Evolutionary conservation across 805 yeast species (phyloP).

Genomic region (Yamadazyma paraphyllophila): DNA sequence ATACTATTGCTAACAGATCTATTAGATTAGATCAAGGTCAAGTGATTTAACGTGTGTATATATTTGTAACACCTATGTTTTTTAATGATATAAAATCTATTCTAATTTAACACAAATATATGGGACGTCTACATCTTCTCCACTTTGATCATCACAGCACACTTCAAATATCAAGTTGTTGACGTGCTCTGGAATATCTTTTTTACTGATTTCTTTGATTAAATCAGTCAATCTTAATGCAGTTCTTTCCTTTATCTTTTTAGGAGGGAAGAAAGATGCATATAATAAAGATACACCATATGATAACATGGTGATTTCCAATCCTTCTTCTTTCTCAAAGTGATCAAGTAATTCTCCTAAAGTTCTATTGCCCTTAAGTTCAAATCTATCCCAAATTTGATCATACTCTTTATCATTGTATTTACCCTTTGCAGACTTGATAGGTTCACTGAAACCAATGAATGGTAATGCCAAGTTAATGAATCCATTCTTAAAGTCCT

Average conservation of each 20-base stretch:
- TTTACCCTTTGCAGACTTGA: constrained; percentile 77
- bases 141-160: constrained; percentile 87
- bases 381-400: constrained; percentile 94
- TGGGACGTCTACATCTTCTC: constrained; percentile 96
- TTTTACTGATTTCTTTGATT: constrained; percentile 82
- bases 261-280: constrained; percentile 92
- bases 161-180: constrained; percentile 83
- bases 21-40: constrained; percentile 50
- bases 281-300: constrained; percentile 85
- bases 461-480: constrained; percentile 67
- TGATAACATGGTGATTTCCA: constrained; percentile 87
- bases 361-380: constrained; percentile 72
- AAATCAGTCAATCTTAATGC: constrained; percentile 66
- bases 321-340: constrained; percentile 79
- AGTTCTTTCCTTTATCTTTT: constrained; percentile 79
- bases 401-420: constrained; percentile 80
- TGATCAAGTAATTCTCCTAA: constrained; percentile 69
- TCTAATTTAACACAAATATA: constrained; percentile 56
- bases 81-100: background rate
- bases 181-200: constrained; percentile 70
- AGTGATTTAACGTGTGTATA: constrained; percentile 19
- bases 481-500: constrained; percentile 18
- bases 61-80: background rate
- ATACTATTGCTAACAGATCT: constrained; percentile 53
- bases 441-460: constrained; percentile 95